Evolutionary conservation across 164 flowering plant species (phyloP).

Genomic region (Akebia trifoliata): DNA sequence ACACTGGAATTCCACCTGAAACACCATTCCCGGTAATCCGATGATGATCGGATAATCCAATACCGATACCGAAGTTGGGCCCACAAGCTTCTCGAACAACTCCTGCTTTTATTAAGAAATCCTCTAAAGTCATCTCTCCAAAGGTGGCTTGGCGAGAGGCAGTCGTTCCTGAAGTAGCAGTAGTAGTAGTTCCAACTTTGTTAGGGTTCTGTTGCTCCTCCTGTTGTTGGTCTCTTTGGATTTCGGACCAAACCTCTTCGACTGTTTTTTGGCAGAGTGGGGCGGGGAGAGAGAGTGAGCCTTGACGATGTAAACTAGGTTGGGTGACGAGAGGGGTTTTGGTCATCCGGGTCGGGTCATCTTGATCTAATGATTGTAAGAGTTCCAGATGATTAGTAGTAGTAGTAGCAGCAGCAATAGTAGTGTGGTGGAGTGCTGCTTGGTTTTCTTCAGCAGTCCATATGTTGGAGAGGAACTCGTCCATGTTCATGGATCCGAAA

Average conservation of each 20-base stretch:
- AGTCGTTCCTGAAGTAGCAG: conserved; percentile 28
- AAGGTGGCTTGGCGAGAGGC: conserved; percentile 58
- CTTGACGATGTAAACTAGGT: conserved; percentile 61
- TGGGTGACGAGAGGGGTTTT: conserved; percentile 31
- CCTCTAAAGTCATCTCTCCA: conserved; percentile 97
- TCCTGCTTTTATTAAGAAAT: conserved; percentile 82
- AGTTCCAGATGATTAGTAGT: too few species aligned
- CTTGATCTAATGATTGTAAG: not conserved
- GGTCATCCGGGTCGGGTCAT: conserved; percentile 1
- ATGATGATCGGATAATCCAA: conserved; percentile 15
- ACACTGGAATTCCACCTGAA: conserved; percentile 16
- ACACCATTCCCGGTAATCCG: conserved; percentile 11
- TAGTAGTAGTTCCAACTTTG: not conserved
- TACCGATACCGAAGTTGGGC: conserved; percentile 16
- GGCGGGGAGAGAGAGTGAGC: conserved; percentile 64
- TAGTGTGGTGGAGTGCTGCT: conserved; percentile 22
- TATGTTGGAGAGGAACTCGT: conserved; percentile 79
- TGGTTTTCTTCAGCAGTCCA: conserved; percentile 94
- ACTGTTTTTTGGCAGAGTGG: conserved; percentile 78
- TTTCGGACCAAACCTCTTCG: conserved; percentile 94
- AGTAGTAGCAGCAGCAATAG: not conserved
- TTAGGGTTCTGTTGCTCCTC: conserved; percentile 16
- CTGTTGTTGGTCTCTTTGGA: conserved; percentile 38
- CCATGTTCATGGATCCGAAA: conserved; percentile 98
- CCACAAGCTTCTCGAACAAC: conserved; percentile 53